phyloP scores from a whole-genome alignment of 768 basidiomycete species.

The Russula emetica region DNA sequence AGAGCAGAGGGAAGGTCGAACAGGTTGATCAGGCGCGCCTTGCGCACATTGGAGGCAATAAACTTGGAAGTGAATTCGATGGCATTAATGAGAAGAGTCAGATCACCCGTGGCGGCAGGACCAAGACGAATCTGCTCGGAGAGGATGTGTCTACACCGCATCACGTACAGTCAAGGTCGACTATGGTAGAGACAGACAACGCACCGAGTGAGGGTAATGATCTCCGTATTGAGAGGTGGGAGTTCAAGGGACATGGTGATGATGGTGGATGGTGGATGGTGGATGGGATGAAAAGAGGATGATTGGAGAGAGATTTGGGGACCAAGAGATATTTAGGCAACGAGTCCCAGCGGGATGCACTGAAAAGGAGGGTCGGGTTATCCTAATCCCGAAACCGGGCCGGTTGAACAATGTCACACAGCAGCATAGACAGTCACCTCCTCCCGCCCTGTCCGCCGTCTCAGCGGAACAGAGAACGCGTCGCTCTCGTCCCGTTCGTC shows the following conservation, averaged over 20 bases:
- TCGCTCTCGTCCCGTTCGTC: conserved; percentile 63
- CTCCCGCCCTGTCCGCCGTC: conserved; percentile 63
- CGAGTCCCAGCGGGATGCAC: neutral
- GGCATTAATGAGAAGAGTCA: conserved; percentile 90
- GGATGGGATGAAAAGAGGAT: conserved; percentile 16
- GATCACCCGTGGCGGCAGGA: conserved; percentile 80
- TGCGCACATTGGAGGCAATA: conserved; percentile 96
- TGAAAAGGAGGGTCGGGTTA: conserved; percentile 17
- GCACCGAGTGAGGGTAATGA: conserved; percentile 90
- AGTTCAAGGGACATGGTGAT: conserved; percentile 41
- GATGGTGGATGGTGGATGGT: conserved; percentile 13
- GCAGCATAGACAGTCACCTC: conserved; percentile 34
- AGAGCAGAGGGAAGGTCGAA: conserved; percentile 39
- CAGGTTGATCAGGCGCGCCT: conserved; percentile 96
- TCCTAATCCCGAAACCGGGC: conserved; percentile 6
- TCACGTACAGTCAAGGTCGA: neutral
- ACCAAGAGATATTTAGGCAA: conserved; percentile 13
- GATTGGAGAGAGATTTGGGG: conserved; percentile 18
- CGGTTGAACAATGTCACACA: conserved; percentile 19
- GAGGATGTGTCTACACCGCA: conserved; percentile 71
- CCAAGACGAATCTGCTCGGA: conserved; percentile 81
- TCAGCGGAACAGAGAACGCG: conserved; percentile 63
- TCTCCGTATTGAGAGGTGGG: conserved; percentile 74
- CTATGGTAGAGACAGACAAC: conserved; percentile 29
- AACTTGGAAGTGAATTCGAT: conserved; percentile 97